These are phyloP conservation scores for Mortierella sp. DNA, from an alignment of 371 early-diverging fungal species.

Conservation along the genomic window DNA sequence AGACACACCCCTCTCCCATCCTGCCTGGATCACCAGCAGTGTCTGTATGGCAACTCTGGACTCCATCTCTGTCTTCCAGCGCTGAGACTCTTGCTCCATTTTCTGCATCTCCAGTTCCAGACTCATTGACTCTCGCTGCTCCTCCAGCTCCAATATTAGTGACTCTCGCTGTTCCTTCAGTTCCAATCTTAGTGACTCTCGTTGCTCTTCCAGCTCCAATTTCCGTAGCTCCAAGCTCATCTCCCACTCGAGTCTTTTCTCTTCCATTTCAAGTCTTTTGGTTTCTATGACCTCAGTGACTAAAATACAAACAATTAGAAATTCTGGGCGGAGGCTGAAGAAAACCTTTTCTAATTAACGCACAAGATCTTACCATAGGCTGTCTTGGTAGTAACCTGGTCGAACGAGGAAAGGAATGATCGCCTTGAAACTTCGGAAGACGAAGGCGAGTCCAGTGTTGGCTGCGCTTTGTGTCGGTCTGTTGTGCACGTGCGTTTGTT, in stretches of 20 bases:
- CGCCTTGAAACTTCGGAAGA: constrained; percentile 11
- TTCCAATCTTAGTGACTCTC: not conserved
- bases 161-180: not conserved
- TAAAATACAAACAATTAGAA: constrained; percentile 1
- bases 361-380: not conserved
- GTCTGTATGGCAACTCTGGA: constrained; percentile 4
- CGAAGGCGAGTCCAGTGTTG: not conserved
- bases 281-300: constrained; percentile 11
- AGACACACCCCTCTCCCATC: constrained; percentile 14
- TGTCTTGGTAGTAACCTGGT: not conserved
- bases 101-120: not conserved
- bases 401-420: constrained; percentile 3
- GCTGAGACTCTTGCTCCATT: constrained; percentile 11
- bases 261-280: constrained; percentile 16
- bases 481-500: too few species aligned
- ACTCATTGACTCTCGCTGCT: not conserved
- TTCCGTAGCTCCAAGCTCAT: not conserved
- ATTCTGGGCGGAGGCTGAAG: not conserved
- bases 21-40: constrained; percentile 13
- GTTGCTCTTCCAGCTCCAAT: too few species aligned
- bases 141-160: not conserved
- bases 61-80: constrained; percentile 11
- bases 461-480: too few species aligned
- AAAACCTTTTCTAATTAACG: not conserved
- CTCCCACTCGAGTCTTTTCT: not conserved